Conservation (phyloP, 2,329 filamentous ascomycete species). For the Gaeumannomyces sp. region DNA sequence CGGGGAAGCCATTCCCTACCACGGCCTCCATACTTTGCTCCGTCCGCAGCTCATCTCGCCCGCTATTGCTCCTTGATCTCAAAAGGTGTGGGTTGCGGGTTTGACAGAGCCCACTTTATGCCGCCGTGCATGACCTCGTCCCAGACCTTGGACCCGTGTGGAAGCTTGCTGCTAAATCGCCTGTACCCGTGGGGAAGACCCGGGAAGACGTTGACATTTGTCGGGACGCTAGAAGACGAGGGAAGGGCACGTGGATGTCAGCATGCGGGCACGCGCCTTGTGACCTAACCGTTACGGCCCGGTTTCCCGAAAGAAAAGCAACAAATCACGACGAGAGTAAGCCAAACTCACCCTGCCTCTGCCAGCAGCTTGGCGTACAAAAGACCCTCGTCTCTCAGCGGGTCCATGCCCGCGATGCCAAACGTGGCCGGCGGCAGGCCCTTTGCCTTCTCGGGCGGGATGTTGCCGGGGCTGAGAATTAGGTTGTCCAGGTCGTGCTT, state of each 20-base stretch:
- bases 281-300: conserved; percentile 9
- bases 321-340: not conserved
- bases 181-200: conserved; percentile 16
- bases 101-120: conserved; percentile 33
- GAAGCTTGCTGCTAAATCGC: conserved; percentile 22
- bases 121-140: conserved; percentile 45
- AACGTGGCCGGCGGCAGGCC: conserved; percentile 17
- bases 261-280: conserved; percentile 14
- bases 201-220: conserved; percentile 21
- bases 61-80: conserved; percentile 8
- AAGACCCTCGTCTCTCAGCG: conserved; percentile 13
- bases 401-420: conserved; percentile 12
- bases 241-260: conserved; percentile 19
- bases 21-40: not conserved
- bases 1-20: not conserved
- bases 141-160: conserved; percentile 25
- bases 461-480: conserved; percentile 33
- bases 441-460: conserved; percentile 26
- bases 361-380: conserved; percentile 12
- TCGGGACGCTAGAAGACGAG: conserved; percentile 22
- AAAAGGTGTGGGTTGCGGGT: conserved; percentile 50
- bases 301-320: conserved; percentile 14
- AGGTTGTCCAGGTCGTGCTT: conserved; percentile 24
- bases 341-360: conserved; percentile 14
- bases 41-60: not conserved